A percentile compares a stretch with the other conserved stretches of the same genome.
phyloP scores from a whole-genome alignment of 2,329 filamentous ascomycete species.

The Paraphaeosphaeria minitans region DNA sequence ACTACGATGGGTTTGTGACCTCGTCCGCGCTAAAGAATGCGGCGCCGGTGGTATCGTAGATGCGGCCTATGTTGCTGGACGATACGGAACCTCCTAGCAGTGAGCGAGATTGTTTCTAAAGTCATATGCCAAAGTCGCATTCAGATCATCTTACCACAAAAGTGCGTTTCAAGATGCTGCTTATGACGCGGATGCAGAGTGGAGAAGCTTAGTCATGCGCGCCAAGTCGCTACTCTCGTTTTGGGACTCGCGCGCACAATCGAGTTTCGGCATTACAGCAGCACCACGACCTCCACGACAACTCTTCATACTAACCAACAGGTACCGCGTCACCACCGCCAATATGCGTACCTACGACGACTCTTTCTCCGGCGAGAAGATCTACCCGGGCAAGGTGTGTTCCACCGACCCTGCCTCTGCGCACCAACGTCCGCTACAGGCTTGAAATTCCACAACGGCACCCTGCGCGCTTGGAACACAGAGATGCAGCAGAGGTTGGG shows the following conservation, averaged over 20 bases:
- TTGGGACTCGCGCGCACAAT: slow-evolving; percentile 15
- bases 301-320: slow-evolving; percentile 45
- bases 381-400: slow-evolving; percentile 80
- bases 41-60: neutral
- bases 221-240: neutral
- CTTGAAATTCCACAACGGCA: slow-evolving; percentile 31
- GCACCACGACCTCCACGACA: slow-evolving; percentile 35
- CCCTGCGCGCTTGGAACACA: slow-evolving; percentile 20
- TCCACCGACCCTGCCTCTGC: slow-evolving; percentile 21
- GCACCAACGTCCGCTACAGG: slow-evolving; percentile 20
- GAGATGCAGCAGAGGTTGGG: slow-evolving; percentile 16
- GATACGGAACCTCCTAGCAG: too few species aligned
- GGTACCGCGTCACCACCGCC: slow-evolving; percentile 54
- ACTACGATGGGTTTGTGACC: neutral
- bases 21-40: neutral
- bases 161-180: too few species aligned
- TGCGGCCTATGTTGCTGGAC: neutral
- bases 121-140: too few species aligned
- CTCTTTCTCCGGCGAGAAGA: slow-evolving; percentile 77
- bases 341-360: slow-evolving; percentile 81
- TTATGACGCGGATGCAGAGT: neutral
- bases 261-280: slow-evolving; percentile 25
- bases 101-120: too few species aligned
- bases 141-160: neutral
- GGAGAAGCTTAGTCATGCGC: slow-evolving; percentile 3